A percentile compares a stretch with the other conserved stretches of the same genome.
These are phyloP conservation scores for Thermochaetoides thermophila DNA, from an alignment of 495 filamentous ascomycete genomes.

Conservation along the genomic window DNA sequence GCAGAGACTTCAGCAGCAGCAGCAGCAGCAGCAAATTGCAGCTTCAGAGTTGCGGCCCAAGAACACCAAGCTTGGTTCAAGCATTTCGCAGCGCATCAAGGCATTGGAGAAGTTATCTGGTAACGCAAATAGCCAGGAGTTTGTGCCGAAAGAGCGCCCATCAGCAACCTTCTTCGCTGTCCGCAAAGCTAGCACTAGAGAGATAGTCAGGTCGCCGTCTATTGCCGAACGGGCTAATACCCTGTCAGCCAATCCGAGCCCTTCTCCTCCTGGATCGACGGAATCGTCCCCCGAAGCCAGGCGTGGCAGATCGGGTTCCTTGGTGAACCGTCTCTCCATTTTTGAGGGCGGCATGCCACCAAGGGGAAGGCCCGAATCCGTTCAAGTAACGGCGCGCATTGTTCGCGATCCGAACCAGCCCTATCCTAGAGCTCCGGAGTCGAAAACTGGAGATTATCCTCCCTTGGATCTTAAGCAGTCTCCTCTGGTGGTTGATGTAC, in stretches of 20 bases:
- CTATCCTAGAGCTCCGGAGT: conserved; percentile 32
- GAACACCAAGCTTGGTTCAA: conserved; percentile 69
- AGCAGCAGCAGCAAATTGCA: too few relatives aligned
- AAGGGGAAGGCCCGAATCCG: conserved; percentile 44
- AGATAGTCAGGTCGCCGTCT: conserved; percentile 30
- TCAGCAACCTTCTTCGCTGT: conserved; percentile 39
- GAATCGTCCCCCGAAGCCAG: conserved; percentile 29
- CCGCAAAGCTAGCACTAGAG: conserved; percentile 28
- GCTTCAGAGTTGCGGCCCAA: conserved; percentile 40
- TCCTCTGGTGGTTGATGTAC: conserved; percentile 29
- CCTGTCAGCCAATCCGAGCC: conserved; percentile 16
- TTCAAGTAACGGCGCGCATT: conserved; percentile 71
- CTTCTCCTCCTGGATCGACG: conserved; percentile 26
- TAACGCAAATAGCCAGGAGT: conserved; percentile 14
- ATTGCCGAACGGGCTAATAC: conserved; percentile 29
- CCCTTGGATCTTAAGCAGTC: conserved; percentile 55
- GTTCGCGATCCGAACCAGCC: conserved; percentile 41
- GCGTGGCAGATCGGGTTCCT: conserved; percentile 27
- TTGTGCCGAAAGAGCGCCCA: conserved; percentile 17
- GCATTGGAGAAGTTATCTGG: conserved; percentile 63
- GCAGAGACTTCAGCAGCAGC: conserved; percentile 33
- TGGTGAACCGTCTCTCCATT: conserved; percentile 32
- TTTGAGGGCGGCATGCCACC: conserved; percentile 28
- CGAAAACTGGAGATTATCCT: conserved; percentile 24
- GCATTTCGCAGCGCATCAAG: conserved; percentile 81